These are phyloP conservation scores for Cyclocybe cylindracea DNA, from an alignment of 768 basidiomycete genomes.

Conservation along the genomic window DNA sequence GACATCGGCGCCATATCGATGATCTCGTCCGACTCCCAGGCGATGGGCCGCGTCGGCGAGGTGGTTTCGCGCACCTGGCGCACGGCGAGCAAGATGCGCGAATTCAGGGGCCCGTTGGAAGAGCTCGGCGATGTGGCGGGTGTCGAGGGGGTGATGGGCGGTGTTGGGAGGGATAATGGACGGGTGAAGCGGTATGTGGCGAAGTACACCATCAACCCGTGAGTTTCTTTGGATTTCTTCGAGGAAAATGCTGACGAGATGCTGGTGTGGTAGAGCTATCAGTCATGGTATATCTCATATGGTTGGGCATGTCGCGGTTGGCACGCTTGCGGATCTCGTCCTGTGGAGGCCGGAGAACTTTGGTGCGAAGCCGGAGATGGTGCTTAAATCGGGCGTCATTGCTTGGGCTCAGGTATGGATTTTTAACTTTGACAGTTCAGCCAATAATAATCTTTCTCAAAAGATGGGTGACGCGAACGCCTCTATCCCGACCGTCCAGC, in stretches of 20 bases:
- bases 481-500: constrained; percentile 95
- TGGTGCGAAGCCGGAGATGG: constrained; percentile 90
- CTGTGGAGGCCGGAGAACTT: constrained; percentile 96
- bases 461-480: constrained; percentile 98
- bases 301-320: constrained; percentile 81
- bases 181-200: constrained; percentile 94
- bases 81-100: constrained; percentile 93
- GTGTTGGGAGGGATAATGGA: constrained; percentile 72
- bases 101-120: constrained; percentile 70
- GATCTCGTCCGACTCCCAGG: constrained; percentile 96
- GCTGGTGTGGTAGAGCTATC: constrained; percentile 64
- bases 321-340: constrained; percentile 90
- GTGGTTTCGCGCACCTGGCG: constrained; percentile 93
- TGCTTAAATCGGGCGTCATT: constrained; percentile 94
- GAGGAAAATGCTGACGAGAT: neutral
- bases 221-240: constrained; percentile 29
- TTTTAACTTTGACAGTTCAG: neutral
- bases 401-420: constrained; percentile 78
- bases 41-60: constrained; percentile 98
- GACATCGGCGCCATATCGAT: constrained; percentile 94
- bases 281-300: constrained; percentile 89
- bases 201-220: constrained; percentile 99
- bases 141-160: constrained; percentile 1
- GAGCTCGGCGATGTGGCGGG: constrained; percentile 58
- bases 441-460: neutral